A percentile compares a stretch with the other conserved stretches of the same genome.
Conservation (phyloP, 768 basidiomycete species). For the Tubosaeta sp. region DNA sequence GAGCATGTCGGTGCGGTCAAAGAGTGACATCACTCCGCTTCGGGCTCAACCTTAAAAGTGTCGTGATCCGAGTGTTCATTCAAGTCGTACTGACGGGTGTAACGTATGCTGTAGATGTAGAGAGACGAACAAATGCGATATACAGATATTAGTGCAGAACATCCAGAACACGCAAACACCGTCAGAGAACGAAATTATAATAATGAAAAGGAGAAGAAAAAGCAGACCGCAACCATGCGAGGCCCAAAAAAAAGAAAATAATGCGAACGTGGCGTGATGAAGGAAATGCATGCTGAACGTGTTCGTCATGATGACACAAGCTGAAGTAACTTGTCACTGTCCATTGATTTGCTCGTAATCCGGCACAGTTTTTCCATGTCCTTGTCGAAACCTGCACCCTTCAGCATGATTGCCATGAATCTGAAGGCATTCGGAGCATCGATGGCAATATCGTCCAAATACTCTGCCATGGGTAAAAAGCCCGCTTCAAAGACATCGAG, state of each 20-base stretch:
- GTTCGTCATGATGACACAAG: conserved; percentile 44
- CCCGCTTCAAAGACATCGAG: conserved; percentile 68
- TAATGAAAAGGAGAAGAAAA: conserved; percentile 4
- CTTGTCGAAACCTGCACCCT: conserved; percentile 54
- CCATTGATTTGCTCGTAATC: conserved; percentile 58
- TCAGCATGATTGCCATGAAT: conserved; percentile 71
- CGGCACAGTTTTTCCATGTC: conserved; percentile 55
- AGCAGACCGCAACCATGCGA: conserved; percentile 10
- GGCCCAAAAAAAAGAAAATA: conserved; percentile 8
- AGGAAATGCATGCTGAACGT: conserved; percentile 10
- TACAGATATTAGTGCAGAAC: conserved; percentile 29
- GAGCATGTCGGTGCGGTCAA: conserved; percentile 5
- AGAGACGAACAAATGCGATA: conserved; percentile 23
- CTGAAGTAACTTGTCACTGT: conserved; percentile 54
- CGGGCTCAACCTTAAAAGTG: not conserved
- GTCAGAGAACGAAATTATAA: conserved; percentile 22
- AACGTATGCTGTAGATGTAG: conserved; percentile 21
- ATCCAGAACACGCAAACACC: conserved; percentile 23
- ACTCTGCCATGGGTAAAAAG: conserved; percentile 62
- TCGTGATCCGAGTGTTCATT: conserved; percentile 20
- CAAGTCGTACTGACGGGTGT: conserved; percentile 21
- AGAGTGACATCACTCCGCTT: not conserved
- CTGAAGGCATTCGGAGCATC: conserved; percentile 86
- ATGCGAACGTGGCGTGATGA: conserved; percentile 9
- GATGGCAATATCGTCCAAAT: conserved; percentile 84